Conservation (phyloP, 2,329 filamentous ascomycete genomes). For the Emydomyces testavorans region DNA sequence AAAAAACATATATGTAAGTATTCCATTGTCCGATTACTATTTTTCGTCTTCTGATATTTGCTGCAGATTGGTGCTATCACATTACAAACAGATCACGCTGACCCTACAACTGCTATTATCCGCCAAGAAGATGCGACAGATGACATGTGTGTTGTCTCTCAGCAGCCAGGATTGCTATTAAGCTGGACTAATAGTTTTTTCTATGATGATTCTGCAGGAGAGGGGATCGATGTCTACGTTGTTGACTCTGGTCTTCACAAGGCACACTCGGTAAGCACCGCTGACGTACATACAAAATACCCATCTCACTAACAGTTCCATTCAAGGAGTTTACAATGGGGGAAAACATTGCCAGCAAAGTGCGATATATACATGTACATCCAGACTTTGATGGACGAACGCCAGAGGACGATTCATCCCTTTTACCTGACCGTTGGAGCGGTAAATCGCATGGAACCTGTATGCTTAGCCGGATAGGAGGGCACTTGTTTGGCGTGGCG, state of each 20-base stretch:
- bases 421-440: not conserved
- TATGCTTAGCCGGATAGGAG: not conserved
- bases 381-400: not conserved
- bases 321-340: not conserved
- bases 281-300: too few species aligned
- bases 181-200: constrained; percentile 21
- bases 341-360: not conserved
- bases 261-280: too few species aligned
- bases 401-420: not conserved
- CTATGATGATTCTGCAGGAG: constrained; percentile 28
- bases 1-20: not conserved
- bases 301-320: too few species aligned
- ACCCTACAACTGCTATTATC: not conserved
- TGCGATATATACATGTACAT: not conserved
- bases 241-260: constrained; percentile 31
- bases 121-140: not conserved
- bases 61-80: not conserved
- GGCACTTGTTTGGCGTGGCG: not conserved
- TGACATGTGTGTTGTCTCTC: not conserved
- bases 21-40: not conserved
- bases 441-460: not conserved
- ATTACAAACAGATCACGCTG: not conserved
- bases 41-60: not conserved
- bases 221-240: constrained; percentile 28
- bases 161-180: not conserved